Conservation (phyloP, 768 basidiomycete genomes). For the Pisolithus marmoratus region DNA sequence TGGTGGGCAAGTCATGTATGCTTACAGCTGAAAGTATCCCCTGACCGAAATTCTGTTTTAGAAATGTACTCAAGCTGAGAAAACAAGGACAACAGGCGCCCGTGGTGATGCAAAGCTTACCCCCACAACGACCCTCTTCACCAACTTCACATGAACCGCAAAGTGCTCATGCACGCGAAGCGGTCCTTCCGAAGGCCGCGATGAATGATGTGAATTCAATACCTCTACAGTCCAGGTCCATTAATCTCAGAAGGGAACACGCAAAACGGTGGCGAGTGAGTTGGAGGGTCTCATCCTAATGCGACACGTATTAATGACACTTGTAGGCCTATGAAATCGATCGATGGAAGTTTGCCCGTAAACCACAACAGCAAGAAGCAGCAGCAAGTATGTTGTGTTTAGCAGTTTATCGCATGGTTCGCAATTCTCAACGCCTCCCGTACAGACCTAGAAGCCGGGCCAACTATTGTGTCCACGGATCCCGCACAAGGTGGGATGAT, state of each 20-base stretch:
- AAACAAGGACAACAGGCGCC: conserved; percentile 29
- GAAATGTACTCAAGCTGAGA: conserved; percentile 42
- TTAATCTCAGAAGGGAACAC: conserved; percentile 11
- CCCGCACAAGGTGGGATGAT: background rate
- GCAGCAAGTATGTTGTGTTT: conserved; percentile 7
- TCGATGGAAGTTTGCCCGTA: conserved; percentile 11
- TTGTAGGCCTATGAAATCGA: conserved; percentile 10
- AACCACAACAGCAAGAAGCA: conserved; percentile 5
- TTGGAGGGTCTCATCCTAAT: background rate
- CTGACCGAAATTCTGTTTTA: conserved; percentile 10
- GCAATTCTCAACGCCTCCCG: background rate
- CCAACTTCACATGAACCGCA: conserved; percentile 2
- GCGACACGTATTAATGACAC: background rate
- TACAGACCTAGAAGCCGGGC: conserved; percentile 4
- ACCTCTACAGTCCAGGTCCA: conserved; percentile 5
- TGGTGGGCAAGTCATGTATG: conserved; percentile 45
- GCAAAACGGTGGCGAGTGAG: conserved; percentile 23
- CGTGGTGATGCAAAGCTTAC: conserved; percentile 1
- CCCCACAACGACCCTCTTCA: conserved; percentile 1
- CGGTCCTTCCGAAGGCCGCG: conserved; percentile 1
- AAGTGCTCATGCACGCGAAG: background rate
- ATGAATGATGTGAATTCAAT: background rate
- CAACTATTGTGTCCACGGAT: background rate
- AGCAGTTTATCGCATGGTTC: background rate
- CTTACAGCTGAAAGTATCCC: background rate